These are phyloP conservation scores for Echites panduratus DNA, from an alignment of 257 asterid species.

Conservation along the genomic window DNA sequence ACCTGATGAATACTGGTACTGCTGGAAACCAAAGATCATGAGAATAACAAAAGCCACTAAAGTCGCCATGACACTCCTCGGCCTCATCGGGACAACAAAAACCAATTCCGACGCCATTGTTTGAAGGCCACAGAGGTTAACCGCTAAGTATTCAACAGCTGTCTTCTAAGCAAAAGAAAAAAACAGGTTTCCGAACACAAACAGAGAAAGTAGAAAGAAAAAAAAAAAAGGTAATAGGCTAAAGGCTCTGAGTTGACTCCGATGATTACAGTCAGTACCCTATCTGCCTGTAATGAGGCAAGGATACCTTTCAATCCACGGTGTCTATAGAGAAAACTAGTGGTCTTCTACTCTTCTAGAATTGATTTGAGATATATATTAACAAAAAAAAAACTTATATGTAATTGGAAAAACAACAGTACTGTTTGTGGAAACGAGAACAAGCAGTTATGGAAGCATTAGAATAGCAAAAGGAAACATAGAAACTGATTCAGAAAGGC, in stretches of 20 bases:
- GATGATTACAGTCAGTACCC: not conserved
- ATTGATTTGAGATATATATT: not conserved
- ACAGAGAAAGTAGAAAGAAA: not conserved
- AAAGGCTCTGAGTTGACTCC: slow-evolving; percentile 7
- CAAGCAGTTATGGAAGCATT: not conserved
- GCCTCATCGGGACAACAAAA: slow-evolving; percentile 3
- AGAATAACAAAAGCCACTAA: slow-evolving; percentile 10
- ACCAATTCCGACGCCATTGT: slow-evolving; percentile 5
- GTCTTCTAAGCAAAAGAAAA: not conserved
- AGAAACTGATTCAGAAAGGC: not conserved
- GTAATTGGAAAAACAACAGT: not conserved
- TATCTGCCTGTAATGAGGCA: not conserved
- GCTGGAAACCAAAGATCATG: not conserved
- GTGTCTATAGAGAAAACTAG: not conserved
- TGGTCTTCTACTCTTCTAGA: not conserved
- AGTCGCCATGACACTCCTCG: slow-evolving; percentile 4
- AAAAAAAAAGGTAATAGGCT: not conserved
- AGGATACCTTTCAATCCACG: not conserved
- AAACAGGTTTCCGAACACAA: not conserved
- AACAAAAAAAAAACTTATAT: not conserved
- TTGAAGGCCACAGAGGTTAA: not conserved
- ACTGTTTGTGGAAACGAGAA: not conserved
- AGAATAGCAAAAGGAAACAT: not conserved
- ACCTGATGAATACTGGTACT: slow-evolving; percentile 7
- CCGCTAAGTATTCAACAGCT: not conserved